Base-by-base conservation (phyloP, 208 protist species). In the Trypanosoma theileri region DNA sequence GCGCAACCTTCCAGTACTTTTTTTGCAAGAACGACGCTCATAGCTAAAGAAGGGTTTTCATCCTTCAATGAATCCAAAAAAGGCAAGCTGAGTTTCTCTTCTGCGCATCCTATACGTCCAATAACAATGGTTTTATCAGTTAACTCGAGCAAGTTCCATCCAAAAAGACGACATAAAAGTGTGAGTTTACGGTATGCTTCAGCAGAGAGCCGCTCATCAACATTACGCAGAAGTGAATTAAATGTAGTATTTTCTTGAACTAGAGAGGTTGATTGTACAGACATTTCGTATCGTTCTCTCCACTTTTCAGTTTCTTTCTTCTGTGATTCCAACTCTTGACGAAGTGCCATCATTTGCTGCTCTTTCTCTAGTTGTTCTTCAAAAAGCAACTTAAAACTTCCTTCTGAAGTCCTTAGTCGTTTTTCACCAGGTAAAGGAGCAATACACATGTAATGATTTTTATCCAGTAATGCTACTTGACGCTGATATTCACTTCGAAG, bases 11-110 rank as follows among this genome's bases (percentile, higher is more conserved):
- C 71, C 1, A 76, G 14, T 11, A 76, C 42, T 31, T 76, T 76
- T 53, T 58, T 69, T 22, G 71, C 71, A 10, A 76, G 50, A 1
- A 76, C 71, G 70, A 76, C 66, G 40, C 71, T 69, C 56, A 48
- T 70, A 3, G 71, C 71, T 12, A 70, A 26, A 1, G 51, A 42
- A 48, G 50, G 28, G 13, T 50, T 59, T 14, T 65, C 48, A 28
- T 59, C 57, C 4, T n/a, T 26, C n/a, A 35, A 48, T 17, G n/a
- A 24, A n/a, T 69, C 56, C 4, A 48, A 35, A 42, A 76, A 21
- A 41, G 71, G 48, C n/a, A 76, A 35, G 2, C 63, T 70, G 10
- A 76, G 22, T 26, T 51, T 56, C 44, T 59, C 63, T 24, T 59
- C 58, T 17, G 57, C 8, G 41, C 26, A 55, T 13, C 71, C 63